phyloP scores from a whole-genome alignment of 2,329 filamentous ascomycete species.

The Colletotrichum phormii region DNA sequence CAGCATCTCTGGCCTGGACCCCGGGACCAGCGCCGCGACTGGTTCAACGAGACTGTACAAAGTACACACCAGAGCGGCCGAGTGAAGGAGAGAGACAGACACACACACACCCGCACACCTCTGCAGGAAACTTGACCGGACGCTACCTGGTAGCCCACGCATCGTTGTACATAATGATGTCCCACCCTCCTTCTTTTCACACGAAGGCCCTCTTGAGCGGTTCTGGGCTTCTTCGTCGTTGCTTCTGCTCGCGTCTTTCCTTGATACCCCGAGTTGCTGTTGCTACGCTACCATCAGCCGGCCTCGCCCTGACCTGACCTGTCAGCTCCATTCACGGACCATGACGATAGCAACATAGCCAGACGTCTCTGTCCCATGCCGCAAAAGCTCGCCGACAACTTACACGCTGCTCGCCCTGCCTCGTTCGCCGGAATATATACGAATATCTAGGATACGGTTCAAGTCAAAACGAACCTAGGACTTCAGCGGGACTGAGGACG shows the following conservation, averaged over 20 bases:
- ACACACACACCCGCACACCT: slow-evolving; percentile 13
- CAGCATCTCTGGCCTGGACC: slow-evolving; percentile 27
- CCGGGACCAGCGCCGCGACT: slow-evolving; percentile 23
- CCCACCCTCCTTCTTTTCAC: slow-evolving; percentile 29
- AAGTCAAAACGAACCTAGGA: slow-evolving; percentile 1
- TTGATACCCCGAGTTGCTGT: slow-evolving; percentile 35
- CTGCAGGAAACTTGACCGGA: slow-evolving; percentile 15
- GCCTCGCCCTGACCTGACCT: slow-evolving; percentile 5
- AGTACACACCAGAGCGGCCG: slow-evolving; percentile 9
- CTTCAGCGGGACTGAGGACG: slow-evolving; percentile 32
- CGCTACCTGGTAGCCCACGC: slow-evolving; percentile 9
- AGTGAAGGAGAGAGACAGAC: slow-evolving; percentile 10
- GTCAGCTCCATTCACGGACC: slow-evolving; percentile 10
- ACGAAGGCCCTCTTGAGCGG: slow-evolving; percentile 11
- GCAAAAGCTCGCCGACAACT: slow-evolving; percentile 13
- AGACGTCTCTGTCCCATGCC: slow-evolving; percentile 1
- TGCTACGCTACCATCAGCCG: slow-evolving; percentile 6
- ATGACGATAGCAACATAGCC: slow-evolving; percentile 31
- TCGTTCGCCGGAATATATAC: not conserved
- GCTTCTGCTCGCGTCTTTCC: slow-evolving; percentile 34
- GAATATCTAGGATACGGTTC: not conserved
- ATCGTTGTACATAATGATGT: slow-evolving; percentile 35
- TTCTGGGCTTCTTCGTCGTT: slow-evolving; percentile 26
- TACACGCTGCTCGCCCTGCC: not conserved
- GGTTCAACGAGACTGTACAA: slow-evolving; percentile 25